These are phyloP conservation scores for Pythium oligandrum DNA, from an alignment of 352 stramenopile genomes.

Conservation along the genomic window DNA sequence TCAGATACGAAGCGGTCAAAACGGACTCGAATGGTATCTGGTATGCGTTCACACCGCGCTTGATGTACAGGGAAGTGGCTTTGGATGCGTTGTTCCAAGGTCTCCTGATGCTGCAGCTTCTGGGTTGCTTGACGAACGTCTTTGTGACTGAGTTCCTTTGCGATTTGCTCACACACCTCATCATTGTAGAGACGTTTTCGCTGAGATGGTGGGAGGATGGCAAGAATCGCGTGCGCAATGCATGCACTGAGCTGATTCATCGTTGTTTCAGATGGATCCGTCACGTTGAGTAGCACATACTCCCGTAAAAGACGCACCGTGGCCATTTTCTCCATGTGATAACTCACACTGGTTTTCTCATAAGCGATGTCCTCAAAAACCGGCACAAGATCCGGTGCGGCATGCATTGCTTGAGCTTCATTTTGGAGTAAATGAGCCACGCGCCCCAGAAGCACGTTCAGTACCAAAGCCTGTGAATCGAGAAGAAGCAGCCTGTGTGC, in stretches of 20 bases:
- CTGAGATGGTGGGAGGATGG: too few relatives aligned
- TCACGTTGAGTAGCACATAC: conserved; percentile 13
- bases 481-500: conserved; percentile 12
- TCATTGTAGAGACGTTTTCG: too few relatives aligned
- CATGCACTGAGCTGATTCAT: too few relatives aligned
- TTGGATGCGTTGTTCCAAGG: conserved; percentile 12
- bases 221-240: too few relatives aligned
- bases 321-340: too few relatives aligned
- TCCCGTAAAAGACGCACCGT: conserved; percentile 7
- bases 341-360: too few relatives aligned
- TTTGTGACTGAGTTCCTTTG: too few relatives aligned
- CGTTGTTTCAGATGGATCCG: not conserved
- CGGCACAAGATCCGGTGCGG: conserved; percentile 10
- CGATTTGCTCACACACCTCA: too few relatives aligned
- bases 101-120: conserved; percentile 3
- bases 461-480: conserved; percentile 21
- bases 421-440: conserved; percentile 11
- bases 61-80: conserved; percentile 12
- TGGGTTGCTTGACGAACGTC: too few relatives aligned
- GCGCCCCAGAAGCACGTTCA: conserved; percentile 8
- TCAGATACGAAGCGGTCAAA: conserved; percentile 21
- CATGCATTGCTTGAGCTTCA: conserved; percentile 16
- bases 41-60: conserved; percentile 6
- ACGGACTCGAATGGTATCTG: conserved; percentile 10
- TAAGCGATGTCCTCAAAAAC: conserved; percentile 4